Conservation (phyloP, 148 eudicot genomes). For the Heliamphora exappendiculata region DNA sequence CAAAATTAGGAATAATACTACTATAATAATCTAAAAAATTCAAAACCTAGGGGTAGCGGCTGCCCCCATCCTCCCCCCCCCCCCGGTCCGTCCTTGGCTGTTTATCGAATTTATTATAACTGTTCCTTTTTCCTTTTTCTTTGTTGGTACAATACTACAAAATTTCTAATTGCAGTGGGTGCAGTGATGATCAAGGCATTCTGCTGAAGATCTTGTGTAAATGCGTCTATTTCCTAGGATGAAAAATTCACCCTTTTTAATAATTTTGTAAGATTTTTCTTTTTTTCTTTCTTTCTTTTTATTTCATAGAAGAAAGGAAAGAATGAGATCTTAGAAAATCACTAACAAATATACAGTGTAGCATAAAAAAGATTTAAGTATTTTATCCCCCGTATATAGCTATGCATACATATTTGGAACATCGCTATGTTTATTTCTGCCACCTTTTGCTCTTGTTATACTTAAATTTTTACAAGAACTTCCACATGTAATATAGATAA, state of each 20-base stretch:
- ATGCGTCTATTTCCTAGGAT: not conserved
- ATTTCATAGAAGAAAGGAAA: not conserved
- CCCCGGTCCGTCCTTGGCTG: too few species aligned
- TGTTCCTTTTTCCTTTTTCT: not conserved
- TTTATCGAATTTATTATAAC: not conserved
- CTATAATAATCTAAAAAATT: too few species aligned
- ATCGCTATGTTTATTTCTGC: not conserved
- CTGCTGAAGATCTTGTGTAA: too few species aligned
- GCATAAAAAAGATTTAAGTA: not conserved
- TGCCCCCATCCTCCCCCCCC: too few species aligned
- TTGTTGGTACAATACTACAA: not conserved
- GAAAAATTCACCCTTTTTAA: not conserved
- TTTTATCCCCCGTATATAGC: not conserved
- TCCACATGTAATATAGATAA: not conserved
- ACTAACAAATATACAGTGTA: not conserved
- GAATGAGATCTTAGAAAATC: not conserved
- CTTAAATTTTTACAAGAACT: not conserved
- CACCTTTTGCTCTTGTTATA: not conserved
- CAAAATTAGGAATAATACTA: too few species aligned
- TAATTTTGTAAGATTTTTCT: too few species aligned
- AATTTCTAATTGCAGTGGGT: not conserved
- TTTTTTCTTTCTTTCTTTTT: too few species aligned
- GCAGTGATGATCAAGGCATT: not conserved
- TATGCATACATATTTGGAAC: not conserved
- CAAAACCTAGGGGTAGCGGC: too few species aligned